Evolutionary conservation across 352 stramenopile genomes (phyloP).

Genomic region (Globisporangium solare): DNA sequence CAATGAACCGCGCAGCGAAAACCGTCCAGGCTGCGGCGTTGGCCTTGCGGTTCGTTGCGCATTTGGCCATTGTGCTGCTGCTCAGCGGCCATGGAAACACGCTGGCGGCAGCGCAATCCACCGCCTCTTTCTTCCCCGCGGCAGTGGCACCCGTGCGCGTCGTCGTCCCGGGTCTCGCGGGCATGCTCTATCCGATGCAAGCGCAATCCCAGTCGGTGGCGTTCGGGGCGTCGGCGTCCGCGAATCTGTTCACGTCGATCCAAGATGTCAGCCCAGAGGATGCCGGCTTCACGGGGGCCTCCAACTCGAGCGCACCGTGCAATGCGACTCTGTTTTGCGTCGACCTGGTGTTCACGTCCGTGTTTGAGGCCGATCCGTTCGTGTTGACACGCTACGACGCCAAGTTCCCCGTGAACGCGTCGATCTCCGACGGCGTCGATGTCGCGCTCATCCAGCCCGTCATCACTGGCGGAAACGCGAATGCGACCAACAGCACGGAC

Average conservation of each 20-base stretch:
- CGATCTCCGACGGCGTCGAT: conserved; percentile 14
- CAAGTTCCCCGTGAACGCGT: conserved; percentile 7
- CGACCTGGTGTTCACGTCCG: conserved; percentile 22
- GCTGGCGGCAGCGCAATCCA: background rate
- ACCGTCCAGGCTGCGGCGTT: no score
- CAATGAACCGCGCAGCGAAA: no score
- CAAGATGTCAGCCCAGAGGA: background rate
- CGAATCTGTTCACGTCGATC: conserved; percentile 6
- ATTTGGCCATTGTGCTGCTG: background rate
- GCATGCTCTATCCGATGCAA: conserved; percentile 23
- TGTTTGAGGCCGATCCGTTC: conserved; percentile 29
- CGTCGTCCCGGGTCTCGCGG: conserved; percentile 22
- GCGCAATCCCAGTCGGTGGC: conserved; percentile 7
- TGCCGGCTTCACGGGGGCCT: background rate
- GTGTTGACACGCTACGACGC: conserved; percentile 23
- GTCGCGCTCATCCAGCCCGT: conserved; percentile 8
- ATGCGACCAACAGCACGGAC: background rate
- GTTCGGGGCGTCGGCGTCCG: conserved; percentile 14
- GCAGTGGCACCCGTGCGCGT: conserved; percentile 11
- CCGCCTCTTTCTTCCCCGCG: conserved; percentile 22
- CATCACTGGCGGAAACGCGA: conserved; percentile 4
- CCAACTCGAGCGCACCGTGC: conserved; percentile 3
- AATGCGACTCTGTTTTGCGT: conserved; percentile 18
- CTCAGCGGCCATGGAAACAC: background rate
- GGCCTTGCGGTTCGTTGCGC: no score